phyloP scores from a whole-genome alignment of 768 basidiomycete species.

The Termitomyces sp. region DNA sequence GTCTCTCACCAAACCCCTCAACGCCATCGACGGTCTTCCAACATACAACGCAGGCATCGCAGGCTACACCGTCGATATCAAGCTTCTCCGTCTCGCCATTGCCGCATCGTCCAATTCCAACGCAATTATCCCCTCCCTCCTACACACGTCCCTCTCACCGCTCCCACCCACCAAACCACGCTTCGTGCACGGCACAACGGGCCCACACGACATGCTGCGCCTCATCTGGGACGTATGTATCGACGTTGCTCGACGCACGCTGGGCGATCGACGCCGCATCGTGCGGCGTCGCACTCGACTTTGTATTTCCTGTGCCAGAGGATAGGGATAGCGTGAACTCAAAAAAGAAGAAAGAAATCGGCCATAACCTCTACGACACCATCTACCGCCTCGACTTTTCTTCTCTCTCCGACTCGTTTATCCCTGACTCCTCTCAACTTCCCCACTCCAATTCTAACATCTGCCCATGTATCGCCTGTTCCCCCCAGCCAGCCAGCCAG shows the following conservation, averaged over 20 bases:
- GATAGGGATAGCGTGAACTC: too few species aligned
- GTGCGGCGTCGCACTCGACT: conserved; percentile 75
- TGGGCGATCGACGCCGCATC: conserved; percentile 72
- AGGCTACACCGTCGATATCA: conserved; percentile 73
- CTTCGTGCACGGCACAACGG: conserved; percentile 47
- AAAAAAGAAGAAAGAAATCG: conserved; percentile 22
- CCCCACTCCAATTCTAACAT: conserved; percentile 8
- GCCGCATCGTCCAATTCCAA: too few species aligned
- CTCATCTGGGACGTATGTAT: conserved; percentile 63
- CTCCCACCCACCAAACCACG: conserved; percentile 61
- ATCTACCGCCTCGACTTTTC: conserved; percentile 60
- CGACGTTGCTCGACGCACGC: conserved; percentile 70
- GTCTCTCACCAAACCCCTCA: conserved; percentile 50
- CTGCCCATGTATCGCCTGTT: conserved; percentile 58
- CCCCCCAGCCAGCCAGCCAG: conserved; percentile 33
- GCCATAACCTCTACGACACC: conserved; percentile 68
- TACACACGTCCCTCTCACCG: conserved; percentile 55
- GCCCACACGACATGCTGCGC: conserved; percentile 74
- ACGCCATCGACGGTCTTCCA: conserved; percentile 43
- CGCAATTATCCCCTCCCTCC: conserved; percentile 28
- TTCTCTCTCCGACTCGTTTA: conserved; percentile 41
- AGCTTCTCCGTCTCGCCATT: conserved; percentile 36
- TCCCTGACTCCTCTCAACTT: conserved; percentile 18
- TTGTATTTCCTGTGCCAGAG: conserved; percentile 60
- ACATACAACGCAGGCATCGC: conserved; percentile 64